These are phyloP conservation scores for Nannochloropsis salina DNA, from an alignment of 108 stramenopile species.

Conservation along the genomic window DNA sequence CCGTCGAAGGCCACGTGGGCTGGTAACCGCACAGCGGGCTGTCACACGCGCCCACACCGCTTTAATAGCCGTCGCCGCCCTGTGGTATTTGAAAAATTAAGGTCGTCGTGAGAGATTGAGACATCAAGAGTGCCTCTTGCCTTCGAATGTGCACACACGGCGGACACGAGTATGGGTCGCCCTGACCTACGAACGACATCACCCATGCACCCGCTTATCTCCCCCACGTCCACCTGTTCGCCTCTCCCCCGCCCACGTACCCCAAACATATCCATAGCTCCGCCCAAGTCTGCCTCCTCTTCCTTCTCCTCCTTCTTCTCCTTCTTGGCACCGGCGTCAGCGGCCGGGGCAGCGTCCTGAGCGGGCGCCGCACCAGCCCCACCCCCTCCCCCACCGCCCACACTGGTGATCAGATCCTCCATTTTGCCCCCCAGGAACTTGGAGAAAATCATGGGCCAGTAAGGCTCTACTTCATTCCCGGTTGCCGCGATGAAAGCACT, in stretches of 20 bases:
- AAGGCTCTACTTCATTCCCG: constrained; percentile 86
- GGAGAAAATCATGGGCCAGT: constrained; percentile 88
- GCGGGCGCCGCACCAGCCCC: constrained; percentile 54
- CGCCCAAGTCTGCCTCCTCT: constrained; percentile 60
- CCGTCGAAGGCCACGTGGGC: too few relatives aligned
- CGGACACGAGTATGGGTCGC: too few relatives aligned
- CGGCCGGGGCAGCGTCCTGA: constrained; percentile 31
- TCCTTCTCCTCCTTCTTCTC: constrained; percentile 62
- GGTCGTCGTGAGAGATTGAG: too few relatives aligned
- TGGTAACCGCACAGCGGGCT: too few relatives aligned
- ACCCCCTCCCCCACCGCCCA: constrained; percentile 67
- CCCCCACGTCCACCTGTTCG: not conserved
- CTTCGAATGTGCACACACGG: too few relatives aligned
- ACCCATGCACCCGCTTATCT: not conserved
- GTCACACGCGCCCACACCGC: too few relatives aligned
- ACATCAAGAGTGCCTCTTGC: too few relatives aligned
- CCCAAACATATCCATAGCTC: constrained; percentile 75
- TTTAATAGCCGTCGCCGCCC: too few relatives aligned
- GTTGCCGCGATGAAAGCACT: constrained; percentile 76
- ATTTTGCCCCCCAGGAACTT: constrained; percentile 76
- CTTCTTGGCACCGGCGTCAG: not conserved
- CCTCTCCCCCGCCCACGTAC: not conserved
- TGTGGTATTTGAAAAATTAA: too few relatives aligned
- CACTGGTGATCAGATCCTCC: constrained; percentile 68
- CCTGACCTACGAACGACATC: too few relatives aligned